Evolutionary conservation across 805 yeast species (phyloP), one percentile per base, ranked within the genome.

Genomic region (Starmerella sirachaensis): DNA sequence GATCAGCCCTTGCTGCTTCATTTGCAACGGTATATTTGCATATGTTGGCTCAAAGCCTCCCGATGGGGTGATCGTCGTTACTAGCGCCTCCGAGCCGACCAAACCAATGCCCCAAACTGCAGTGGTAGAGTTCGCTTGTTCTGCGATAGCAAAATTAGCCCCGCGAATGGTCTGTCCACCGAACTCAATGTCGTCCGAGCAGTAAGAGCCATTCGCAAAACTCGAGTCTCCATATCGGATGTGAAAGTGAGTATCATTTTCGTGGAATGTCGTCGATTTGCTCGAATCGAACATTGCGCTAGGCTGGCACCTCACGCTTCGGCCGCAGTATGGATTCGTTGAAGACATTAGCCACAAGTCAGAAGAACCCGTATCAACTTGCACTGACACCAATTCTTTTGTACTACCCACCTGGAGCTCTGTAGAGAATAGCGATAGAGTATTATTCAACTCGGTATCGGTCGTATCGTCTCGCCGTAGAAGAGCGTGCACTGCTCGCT

Each of bases 351-450:
- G 71, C 83, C 84, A 78, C 35, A 78, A 54, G 53, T 80, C 91
- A 1, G 80, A 67, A 0, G 86, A 78, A 3, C 91, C 93, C 4
- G 88, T 80, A 53, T 80, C 93, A 18, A 80, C 58, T 35, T 73
- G 57, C 9, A 76, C 73, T 3, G 61, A 61, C 7, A 78, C 62
- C 3, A 59, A 52, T 47, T 78, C 78, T 2, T 58, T 50, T 4
- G 73, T 66, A 0, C 82, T 69, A 9, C 91, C 91, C 6, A 80
- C 39, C 19, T 52, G 28, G 18, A 63, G 47, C 24, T 49, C 45
- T 6, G 60, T 53, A 33, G 52, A 41, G 49, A 59, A 60, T 37
- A 45, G 53, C 11, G 48, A 32, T 11, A 39, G 29, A 19, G 45
- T 29, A 49, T 59, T 56, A 13, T 38, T 38, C 18, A 59, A 41